phyloP scores from a whole-genome alignment of 169 alveolate species.

The Prorocentrum cordatum region DNA sequence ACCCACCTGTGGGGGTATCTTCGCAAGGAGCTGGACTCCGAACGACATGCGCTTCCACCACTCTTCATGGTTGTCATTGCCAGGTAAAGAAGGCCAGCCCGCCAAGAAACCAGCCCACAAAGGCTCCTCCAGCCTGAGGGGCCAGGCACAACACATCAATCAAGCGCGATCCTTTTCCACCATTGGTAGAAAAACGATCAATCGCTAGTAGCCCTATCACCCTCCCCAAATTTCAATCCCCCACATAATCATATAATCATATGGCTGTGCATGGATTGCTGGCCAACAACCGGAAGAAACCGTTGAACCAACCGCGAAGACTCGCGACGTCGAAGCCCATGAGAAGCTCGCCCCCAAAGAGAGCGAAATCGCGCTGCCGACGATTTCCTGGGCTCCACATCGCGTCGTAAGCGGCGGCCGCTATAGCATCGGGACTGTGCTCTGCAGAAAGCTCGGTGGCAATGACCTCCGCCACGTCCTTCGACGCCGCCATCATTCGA shows the following conservation, averaged over 20 bases:
- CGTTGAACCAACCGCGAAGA: conserved; percentile 49
- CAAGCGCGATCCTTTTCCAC: not conserved
- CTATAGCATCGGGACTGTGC: conserved; percentile 36
- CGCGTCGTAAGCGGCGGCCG: conserved; percentile 51
- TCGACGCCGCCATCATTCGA: conserved; percentile 42
- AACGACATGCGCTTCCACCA: not conserved
- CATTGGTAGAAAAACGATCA: not conserved
- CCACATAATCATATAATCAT: not conserved
- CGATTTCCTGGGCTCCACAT: conserved; percentile 29
- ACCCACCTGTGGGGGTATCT: conserved; percentile 19
- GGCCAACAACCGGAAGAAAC: conserved; percentile 37
- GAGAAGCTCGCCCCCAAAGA: conserved; percentile 47
- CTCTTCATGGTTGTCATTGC: conserved; percentile 26
- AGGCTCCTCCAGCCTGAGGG: too few species aligned
- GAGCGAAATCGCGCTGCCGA: conserved; percentile 26
- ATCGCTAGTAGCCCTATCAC: not conserved
- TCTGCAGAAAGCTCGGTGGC: not conserved
- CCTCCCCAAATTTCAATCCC: not conserved
- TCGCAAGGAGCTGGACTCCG: conserved; percentile 27
- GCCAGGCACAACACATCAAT: not conserved
- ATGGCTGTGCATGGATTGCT: not conserved
- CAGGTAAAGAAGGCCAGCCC: conserved; percentile 41
- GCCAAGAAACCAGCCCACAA: conserved; percentile 46
- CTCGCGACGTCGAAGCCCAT: conserved; percentile 35
- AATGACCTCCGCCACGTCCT: conserved; percentile 38